Evolutionary conservation across 306 rosid genomes (phyloP).

Genomic region (Medicago arabica): DNA sequence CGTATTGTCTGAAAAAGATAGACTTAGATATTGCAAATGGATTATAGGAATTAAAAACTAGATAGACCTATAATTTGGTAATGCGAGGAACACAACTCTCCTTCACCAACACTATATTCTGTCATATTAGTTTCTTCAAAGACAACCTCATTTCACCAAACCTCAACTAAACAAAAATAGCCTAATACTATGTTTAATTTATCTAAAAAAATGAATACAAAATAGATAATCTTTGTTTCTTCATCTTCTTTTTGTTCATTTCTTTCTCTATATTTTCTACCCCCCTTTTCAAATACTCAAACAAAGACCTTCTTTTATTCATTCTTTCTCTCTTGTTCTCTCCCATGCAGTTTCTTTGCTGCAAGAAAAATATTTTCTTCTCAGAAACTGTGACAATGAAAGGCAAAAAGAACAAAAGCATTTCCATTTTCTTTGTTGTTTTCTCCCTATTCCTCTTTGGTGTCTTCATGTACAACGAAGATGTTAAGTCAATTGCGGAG

Average conservation of each 20-base stretch:
- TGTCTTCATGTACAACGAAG: constrained; percentile 81
- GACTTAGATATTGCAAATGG: constrained; percentile 39
- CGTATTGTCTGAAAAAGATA: constrained; percentile 14
- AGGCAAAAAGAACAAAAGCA: constrained; percentile 62
- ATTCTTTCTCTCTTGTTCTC: not conserved
- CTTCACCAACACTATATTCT: constrained; percentile 50
- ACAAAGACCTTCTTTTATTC: constrained; percentile 15
- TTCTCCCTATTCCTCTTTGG: constrained; percentile 77
- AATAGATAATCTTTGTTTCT: constrained; percentile 19
- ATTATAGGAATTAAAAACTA: not conserved
- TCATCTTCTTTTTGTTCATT: constrained; percentile 35
- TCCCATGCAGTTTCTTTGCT: constrained; percentile 60
- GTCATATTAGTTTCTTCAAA: constrained; percentile 47
- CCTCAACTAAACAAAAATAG: constrained; percentile 60
- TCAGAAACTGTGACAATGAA: constrained; percentile 70
- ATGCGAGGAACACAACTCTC: constrained; percentile 65
- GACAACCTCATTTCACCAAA: constrained; percentile 81
- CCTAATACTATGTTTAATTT: constrained; percentile 34
- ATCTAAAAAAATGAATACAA: not conserved
- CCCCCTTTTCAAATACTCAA: constrained; percentile 28
- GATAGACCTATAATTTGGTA: constrained; percentile 19
- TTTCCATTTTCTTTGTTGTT: constrained; percentile 64
- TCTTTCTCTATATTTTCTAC: constrained; percentile 56
- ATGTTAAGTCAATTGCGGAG: constrained; percentile 74
- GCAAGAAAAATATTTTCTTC: constrained; percentile 53